phyloP scores from a whole-genome alignment of 345 rosid genomes.

The Excoecaria cochinchinensis region DNA sequence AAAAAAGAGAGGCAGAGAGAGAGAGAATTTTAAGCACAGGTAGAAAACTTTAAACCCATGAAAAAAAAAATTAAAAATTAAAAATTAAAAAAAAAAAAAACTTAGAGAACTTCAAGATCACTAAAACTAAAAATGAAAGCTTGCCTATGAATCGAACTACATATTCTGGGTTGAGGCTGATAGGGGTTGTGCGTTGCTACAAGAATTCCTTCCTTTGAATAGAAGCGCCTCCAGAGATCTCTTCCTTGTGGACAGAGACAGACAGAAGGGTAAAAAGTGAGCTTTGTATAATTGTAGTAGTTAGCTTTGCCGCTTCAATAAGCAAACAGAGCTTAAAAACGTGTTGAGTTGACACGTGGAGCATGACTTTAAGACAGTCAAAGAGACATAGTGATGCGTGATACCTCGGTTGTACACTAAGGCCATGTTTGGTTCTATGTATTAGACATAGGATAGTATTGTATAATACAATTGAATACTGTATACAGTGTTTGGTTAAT shows the following conservation, averaged over 20 bases:
- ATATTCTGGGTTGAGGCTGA: not conserved
- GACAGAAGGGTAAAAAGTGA: constrained; percentile 5
- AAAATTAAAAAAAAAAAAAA: not conserved
- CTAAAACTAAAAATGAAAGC: not conserved
- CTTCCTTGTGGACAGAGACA: constrained; percentile 40
- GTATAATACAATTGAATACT: no score
- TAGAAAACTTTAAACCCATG: not conserved
- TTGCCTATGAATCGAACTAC: not conserved
- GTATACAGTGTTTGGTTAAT: no score
- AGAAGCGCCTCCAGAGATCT: constrained; percentile 41
- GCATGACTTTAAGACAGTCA: not conserved
- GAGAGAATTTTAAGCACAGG: not conserved
- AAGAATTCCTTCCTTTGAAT: constrained; percentile 52
- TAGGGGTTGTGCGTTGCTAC: not conserved
- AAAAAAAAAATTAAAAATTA: no score
- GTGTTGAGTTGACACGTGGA: constrained; percentile 13
- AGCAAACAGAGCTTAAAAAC: constrained; percentile 28
- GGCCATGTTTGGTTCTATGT: no score
- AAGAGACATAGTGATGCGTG: not conserved
- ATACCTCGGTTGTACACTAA: not conserved
- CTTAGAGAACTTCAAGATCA: not conserved
- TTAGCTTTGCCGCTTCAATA: constrained; percentile 51
- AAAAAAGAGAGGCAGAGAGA: not conserved
- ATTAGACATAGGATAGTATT: no score
- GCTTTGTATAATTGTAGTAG: constrained; percentile 16